Evolutionary conservation across 805 yeast species (phyloP).

Genomic region (Ogataea degrootiae): DNA sequence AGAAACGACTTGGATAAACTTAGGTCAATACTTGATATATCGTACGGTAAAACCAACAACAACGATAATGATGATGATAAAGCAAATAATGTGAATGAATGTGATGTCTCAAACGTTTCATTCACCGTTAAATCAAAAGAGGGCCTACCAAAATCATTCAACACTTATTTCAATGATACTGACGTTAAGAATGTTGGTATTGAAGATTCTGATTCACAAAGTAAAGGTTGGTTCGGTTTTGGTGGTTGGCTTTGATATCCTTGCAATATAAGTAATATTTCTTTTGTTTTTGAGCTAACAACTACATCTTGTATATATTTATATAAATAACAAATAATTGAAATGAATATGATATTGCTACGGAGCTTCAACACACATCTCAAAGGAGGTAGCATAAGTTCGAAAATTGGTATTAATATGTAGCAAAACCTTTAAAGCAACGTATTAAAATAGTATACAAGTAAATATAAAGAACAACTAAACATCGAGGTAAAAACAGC

Average conservation of each 20-base stretch:
- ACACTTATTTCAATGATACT: slow-evolving; percentile 22
- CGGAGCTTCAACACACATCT: no score
- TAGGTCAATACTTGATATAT: slow-evolving; percentile 44
- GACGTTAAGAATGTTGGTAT: slow-evolving; percentile 22
- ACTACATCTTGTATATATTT: neutral
- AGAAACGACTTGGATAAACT: slow-evolving; percentile 55
- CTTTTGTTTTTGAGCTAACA: no score
- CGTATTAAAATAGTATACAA: neutral
- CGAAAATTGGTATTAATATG: no score
- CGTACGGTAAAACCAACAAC: slow-evolving; percentile 24
- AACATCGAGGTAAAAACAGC: neutral
- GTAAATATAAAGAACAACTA: neutral
- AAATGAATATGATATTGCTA: no score
- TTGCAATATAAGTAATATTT: neutral
- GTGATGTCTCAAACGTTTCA: slow-evolving; percentile 20
- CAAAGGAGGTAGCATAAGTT: no score
- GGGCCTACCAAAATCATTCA: slow-evolving; percentile 25
- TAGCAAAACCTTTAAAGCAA: neutral
- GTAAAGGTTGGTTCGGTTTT: slow-evolving; percentile 22
- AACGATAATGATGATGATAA: slow-evolving; percentile 22
- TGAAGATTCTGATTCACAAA: slow-evolving; percentile 23
- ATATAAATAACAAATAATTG: neutral
- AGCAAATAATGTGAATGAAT: slow-evolving; percentile 16
- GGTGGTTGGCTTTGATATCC: slow-evolving; percentile 14
- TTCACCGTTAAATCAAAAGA: slow-evolving; percentile 19